phyloP scores from a whole-genome alignment of 371 early-diverging fungal genomes.

The Mucor mucedo region DNA sequence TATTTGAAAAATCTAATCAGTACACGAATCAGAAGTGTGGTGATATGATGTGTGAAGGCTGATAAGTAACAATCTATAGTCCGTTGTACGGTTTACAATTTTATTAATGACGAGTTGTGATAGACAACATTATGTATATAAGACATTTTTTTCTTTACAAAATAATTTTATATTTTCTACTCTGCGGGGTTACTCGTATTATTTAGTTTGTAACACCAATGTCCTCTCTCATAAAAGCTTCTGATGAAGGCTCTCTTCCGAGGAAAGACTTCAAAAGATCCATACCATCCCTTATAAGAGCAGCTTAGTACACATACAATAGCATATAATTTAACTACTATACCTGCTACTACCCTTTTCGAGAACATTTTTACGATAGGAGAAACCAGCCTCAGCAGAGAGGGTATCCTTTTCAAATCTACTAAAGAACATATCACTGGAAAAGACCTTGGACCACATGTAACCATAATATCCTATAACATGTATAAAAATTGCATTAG shows the following conservation, averaged over 20 bases:
- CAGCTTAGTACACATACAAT: background rate
- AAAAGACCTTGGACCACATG: slow-evolving; percentile 84
- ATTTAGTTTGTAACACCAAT: slow-evolving; percentile 39
- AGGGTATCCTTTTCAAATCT: slow-evolving; percentile 72
- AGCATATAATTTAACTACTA: background rate
- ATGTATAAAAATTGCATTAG: background rate
- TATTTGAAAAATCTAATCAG: too few species aligned
- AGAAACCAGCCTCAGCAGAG: slow-evolving; percentile 55
- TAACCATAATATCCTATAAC: slow-evolving; percentile 57
- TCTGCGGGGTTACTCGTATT: background rate
- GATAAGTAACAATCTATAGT: too few species aligned
- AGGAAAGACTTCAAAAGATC: slow-evolving; percentile 77
- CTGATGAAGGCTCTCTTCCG: slow-evolving; percentile 82
- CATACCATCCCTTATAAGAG: slow-evolving; percentile 60
- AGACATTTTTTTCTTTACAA: background rate
- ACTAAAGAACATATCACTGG: slow-evolving; percentile 85
- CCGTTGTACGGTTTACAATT: too few species aligned
- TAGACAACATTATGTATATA: too few species aligned
- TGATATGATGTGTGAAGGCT: too few species aligned
- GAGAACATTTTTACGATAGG: slow-evolving; percentile 71
- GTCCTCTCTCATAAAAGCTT: slow-evolving; percentile 73
- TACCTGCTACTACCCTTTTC: slow-evolving; percentile 74
- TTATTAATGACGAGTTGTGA: too few species aligned
- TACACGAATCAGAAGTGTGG: too few species aligned
- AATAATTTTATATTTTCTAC: background rate